phyloP scores from a whole-genome alignment of 2,329 filamentous ascomycete species.

The Beauveria medogensis region DNA sequence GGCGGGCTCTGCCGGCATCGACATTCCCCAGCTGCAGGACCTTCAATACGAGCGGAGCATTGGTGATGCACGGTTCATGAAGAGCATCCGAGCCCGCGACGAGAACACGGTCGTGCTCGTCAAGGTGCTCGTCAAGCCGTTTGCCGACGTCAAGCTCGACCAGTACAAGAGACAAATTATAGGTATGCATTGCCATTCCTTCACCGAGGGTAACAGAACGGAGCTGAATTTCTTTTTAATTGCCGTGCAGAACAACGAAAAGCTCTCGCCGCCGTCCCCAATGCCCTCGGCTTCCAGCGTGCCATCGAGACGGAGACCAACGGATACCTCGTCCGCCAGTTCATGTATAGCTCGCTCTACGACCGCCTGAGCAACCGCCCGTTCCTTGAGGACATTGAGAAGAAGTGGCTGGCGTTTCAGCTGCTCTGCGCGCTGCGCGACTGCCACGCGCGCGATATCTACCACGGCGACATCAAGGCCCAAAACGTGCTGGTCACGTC shows the following conservation, averaged over 20 bases:
- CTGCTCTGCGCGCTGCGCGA: conserved; percentile 86
- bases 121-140: conserved; percentile 92
- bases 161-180: conserved; percentile 70
- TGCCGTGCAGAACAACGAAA: conserved; percentile 61
- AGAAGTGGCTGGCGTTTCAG: conserved; percentile 97
- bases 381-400: conserved; percentile 94
- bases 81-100: conserved; percentile 84
- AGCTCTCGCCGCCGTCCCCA: conserved; percentile 73
- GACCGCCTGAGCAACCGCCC: conserved; percentile 94
- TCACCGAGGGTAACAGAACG: too few species aligned
- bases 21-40: conserved; percentile 85
- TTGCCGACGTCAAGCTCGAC: conserved; percentile 70
- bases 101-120: conserved; percentile 87
- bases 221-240: neutral
- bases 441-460: conserved; percentile 81
- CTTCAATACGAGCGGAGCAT: conserved; percentile 87
- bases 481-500: conserved; percentile 96
- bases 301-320: conserved; percentile 87
- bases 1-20: conserved; percentile 85
- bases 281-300: conserved; percentile 82
- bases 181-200: conserved; percentile 35
- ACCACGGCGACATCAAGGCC: conserved; percentile 97
- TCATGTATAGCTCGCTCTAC: conserved; percentile 92
- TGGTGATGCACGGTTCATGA: conserved; percentile 90
- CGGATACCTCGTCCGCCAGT: conserved; percentile 90